Conservation (phyloP, 164 flowering plant genomes). For the Kingdonia uniflora region DNA sequence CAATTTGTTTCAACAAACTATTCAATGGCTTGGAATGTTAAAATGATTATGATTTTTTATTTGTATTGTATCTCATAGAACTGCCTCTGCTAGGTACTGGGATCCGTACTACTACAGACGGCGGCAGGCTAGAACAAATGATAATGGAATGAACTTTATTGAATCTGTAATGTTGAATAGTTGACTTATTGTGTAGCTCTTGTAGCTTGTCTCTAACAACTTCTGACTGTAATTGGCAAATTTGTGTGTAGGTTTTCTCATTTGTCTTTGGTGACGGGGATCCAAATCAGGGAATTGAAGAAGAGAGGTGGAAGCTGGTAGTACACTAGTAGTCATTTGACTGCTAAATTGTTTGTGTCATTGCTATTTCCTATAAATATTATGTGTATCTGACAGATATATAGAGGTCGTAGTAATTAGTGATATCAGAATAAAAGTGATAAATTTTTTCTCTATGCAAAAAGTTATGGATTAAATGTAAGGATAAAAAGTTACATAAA, state of each 20-base stretch:
- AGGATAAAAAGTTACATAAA: no score
- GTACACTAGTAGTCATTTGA: conserved; percentile 21
- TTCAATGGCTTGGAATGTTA: neutral
- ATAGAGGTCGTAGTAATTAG: no score
- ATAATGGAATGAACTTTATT: conserved; percentile 73
- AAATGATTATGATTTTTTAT: neutral
- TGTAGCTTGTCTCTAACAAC: neutral
- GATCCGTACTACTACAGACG: conserved; percentile 85
- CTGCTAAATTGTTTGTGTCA: no score
- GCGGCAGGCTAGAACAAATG: conserved; percentile 35
- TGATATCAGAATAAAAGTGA: no score
- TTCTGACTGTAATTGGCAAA: conserved; percentile 1
- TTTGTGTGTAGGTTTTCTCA: conserved; percentile 67
- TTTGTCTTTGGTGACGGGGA: conserved; percentile 99
- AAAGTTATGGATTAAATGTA: no score
- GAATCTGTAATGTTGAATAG: conserved; percentile 60
- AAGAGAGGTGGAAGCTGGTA: conserved; percentile 99
- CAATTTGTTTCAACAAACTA: no score
- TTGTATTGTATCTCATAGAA: conserved; percentile 3
- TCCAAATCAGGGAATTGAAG: conserved; percentile 99
- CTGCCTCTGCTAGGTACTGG: conserved; percentile 61
- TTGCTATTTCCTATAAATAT: no score
- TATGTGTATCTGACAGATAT: no score
- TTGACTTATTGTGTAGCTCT: conserved; percentile 6
- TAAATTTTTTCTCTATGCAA: no score